Evolutionary conservation across 441 rosid genomes (phyloP).

Genomic region (Brassica balearica): DNA sequence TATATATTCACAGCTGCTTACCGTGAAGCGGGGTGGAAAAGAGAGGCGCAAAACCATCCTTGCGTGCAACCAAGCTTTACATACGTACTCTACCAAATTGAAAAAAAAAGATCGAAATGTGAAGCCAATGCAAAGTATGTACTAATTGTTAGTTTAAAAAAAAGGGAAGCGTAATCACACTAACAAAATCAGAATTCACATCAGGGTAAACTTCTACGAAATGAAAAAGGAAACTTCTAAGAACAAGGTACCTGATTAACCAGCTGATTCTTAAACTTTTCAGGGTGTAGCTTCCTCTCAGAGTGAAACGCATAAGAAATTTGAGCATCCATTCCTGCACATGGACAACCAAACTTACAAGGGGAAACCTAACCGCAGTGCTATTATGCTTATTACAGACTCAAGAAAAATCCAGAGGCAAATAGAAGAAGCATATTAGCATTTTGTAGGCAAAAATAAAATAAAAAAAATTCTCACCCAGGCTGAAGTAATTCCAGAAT

Average conservation of each 20-base stretch:
- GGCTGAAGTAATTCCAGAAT: constrained; percentile 95
- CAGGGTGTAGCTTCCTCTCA: constrained; percentile 90
- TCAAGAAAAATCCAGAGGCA: constrained; percentile 1
- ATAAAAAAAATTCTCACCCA: constrained; percentile 60
- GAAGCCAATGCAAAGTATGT: constrained; percentile 17
- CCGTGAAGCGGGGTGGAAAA: constrained; percentile 63
- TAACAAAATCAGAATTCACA: neutral
- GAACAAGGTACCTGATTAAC: constrained; percentile 77
- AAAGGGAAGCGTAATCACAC: constrained; percentile 15
- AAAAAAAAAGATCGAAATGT: neutral
- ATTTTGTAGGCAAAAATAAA: no score
- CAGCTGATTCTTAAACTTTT: constrained; percentile 89
- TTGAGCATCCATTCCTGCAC: constrained; percentile 97
- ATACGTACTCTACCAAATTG: constrained; percentile 60
- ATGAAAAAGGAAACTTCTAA: neutral
- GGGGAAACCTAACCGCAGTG: neutral
- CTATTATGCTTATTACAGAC: neutral
- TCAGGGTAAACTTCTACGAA: neutral
- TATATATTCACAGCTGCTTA: constrained; percentile 44
- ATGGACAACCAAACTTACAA: constrained; percentile 34
- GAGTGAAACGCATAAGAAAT: constrained; percentile 97
- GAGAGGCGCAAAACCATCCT: constrained; percentile 89
- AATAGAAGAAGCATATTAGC: constrained; percentile 1
- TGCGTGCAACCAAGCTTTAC: constrained; percentile 91
- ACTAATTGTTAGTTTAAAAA: neutral